Base-by-base conservation (phyloP, 352 stramenopile genomes). In the Phytopythium boreale region DNA sequence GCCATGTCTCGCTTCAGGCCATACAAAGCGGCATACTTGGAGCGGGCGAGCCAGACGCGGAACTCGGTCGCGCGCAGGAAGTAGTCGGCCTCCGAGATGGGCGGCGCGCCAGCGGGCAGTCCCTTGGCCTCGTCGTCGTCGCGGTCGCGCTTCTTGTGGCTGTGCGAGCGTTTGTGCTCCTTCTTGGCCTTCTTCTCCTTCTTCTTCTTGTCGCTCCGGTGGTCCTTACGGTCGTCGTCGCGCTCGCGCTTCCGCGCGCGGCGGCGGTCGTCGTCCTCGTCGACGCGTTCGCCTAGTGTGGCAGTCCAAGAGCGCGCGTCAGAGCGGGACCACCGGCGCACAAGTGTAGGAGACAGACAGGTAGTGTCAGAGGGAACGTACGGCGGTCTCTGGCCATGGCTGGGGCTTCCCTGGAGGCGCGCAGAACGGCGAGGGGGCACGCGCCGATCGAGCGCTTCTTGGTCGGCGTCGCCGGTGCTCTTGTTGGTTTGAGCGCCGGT, bases 61-160 rank as follows among this genome's bases (percentile, higher is more conserved):
- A 93, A 93, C 58, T 93, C 82, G 6, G 69, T 82, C 29, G 81
- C 72, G 11, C 73, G 74, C 60, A 85, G 46, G 62, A 90, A 93
- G 69, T 84, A 93, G 67, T 93, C 84, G 58, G 84, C 80, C 24
- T 82, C 68, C 4, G 68, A 75, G 63, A 90, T 81, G 41, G 34
- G 56, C 24, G 59, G 37, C 19, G 62, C 71, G 20, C 67, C 69
- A 46, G 63, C 72, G 10, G 66, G 66, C n/a, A 77, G 41, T 43
- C 64, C 69, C 59, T 15, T n/a, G 4, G 41, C 4, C 17, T 20
- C 41, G 41, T 69, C 52, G 44, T 67, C 53, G 14, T 56, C 37
- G 51, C 39, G 49, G 50, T 62, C 46, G 24, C 58, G 57, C 26
- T 51, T 65, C 61, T 79, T 68, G 46, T 68, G 57, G 39, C 50